Base-by-base conservation (phyloP, 2,329 filamentous ascomycete genomes). In the Xenoacremonium recifei region DNA sequence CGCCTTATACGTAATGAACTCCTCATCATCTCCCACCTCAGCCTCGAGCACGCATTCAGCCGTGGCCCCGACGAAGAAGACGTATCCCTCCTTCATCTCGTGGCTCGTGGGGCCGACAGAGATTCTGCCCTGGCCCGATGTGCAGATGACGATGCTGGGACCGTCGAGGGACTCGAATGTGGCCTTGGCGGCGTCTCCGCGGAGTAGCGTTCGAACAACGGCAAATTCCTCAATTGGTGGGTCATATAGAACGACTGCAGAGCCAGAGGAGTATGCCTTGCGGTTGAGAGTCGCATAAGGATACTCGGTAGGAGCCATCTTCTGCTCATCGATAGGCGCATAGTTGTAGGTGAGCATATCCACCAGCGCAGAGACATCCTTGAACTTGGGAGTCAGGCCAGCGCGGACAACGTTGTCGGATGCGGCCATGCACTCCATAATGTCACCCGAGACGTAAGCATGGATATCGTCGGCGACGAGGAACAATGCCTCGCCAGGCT, bases 351-450 rank as follows among this genome's bases (percentile, higher is more conserved):
- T 99, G 53, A 99, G 72, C 84, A 96, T 95, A 48, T 82, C 77
- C 23, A 92, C 89, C 10, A 99, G 76, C 0, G 90, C 97, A 40
- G 83, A 71, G 17, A 97, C 89, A 56, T 99, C 93, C 71, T 97
- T 96, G 78, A 96, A 99, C 65, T 99, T 99, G 42, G 93, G 93
- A 0, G 93, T 99, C 68, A 99, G 93, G 32, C 93, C 93, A 0
- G 93, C 93, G 42, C 93, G 89, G 38, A 99, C 91, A 25, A 99
- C 93, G 54, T 99, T 99, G 76, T 99, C 93, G n/a, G 89, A 95
- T 7, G 89, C 86, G 0, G 93, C 93, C 93, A 99, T 99, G 74
- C 93, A 99, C 69, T 99, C 93, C 63, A 99, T 90, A 55, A 99
- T 96, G 61, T 99, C 92, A 45, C 89, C 89, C 3, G 85, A 89